Base-by-base conservation (phyloP, 768 basidiomycete genomes). In the Lactarius quietus region DNA sequence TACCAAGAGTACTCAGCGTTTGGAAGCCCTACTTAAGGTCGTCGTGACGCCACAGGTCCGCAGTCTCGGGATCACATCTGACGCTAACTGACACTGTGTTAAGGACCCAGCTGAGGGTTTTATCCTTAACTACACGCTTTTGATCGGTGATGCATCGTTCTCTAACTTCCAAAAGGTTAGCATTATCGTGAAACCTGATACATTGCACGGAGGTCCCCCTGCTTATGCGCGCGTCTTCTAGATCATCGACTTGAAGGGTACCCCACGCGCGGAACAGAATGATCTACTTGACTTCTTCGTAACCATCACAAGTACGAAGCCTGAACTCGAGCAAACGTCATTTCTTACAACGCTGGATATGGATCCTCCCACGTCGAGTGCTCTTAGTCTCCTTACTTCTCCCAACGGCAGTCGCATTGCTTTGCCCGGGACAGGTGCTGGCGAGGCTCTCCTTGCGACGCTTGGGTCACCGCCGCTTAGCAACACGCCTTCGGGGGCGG, bases 161-260 rank as follows among this genome's bases (percentile, higher is more conserved):
- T 90, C 89, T 35, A 98, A 98, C 76, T 99, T 99, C 80, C 97
- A 98, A 80, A 99, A 99, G 86, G 94, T 90, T 38, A 43, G 76
- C 36, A n/a, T 53, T 14, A 17, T 35, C 20, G 59, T 23, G 14
- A 26, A 35, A 54, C 2, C 33, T 36, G 3, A 41, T 38, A 43
- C 43, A 57, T 28, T 64, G 26, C 41, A 14, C 60, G 23, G 39
- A 7, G 59, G 45, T 31, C 48, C 36, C 53, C 31, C 23, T 45
- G 6, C 48, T 59, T 15, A 26, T 28, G 39, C 28, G 18, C 41
- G 26, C 51, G 26, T 38, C 14, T 41, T 7, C 36, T 65, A 97
- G 95, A 92, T 98, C 61, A 83, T 98, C 20, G 95, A 98, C 75
- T 82, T 98, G 57, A 97, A 97, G 75, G 97, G 97, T 8, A 94